Conservation (phyloP, 192 early-diverging fungal species). For the Coemansia sp. region DNA sequence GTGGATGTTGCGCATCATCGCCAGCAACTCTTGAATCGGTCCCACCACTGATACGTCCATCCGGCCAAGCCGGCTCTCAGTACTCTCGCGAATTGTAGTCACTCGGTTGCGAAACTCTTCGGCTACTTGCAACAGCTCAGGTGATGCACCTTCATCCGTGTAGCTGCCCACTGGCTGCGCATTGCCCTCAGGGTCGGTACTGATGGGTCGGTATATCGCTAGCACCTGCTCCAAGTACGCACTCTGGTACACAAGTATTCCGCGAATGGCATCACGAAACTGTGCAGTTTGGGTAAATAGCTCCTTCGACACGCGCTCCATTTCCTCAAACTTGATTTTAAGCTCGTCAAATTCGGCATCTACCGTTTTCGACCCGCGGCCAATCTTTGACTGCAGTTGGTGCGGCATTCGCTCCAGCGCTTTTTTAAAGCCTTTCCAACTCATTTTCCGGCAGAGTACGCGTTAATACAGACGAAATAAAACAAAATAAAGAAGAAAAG, state of each 20-base stretch:
- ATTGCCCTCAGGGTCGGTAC: slow-evolving; percentile 41
- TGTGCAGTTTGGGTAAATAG: slow-evolving; percentile 66
- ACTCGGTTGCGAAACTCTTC: slow-evolving; percentile 48
- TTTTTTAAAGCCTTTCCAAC: slow-evolving; percentile 74
- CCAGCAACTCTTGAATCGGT: slow-evolving; percentile 75
- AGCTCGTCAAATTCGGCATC: slow-evolving; percentile 70
- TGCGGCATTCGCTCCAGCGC: slow-evolving; percentile 79
- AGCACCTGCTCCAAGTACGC: slow-evolving; percentile 58
- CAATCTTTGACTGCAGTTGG: slow-evolving; percentile 66
- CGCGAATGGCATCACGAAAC: slow-evolving; percentile 63
- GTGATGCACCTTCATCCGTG: slow-evolving; percentile 57
- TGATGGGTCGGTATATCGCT: slow-evolving; percentile 60
- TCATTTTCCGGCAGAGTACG: slow-evolving; percentile 47
- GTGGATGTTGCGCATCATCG: slow-evolving; percentile 74
- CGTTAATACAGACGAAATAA: slow-evolving; percentile 2
- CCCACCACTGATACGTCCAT: slow-evolving; percentile 77
- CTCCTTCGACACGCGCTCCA: slow-evolving; percentile 59
- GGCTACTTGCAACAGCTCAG: slow-evolving; percentile 49
- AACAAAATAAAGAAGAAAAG: slow-evolving; percentile 1
- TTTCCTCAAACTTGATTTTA: slow-evolving; percentile 60
- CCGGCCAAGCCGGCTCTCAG: slow-evolving; percentile 67
- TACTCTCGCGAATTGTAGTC: slow-evolving; percentile 48
- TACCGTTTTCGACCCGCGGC: slow-evolving; percentile 54
- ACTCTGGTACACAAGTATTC: slow-evolving; percentile 63
- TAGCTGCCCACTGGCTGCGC: slow-evolving; percentile 49